These are phyloP conservation scores for Calonectria honghensis DNA, from an alignment of 2,329 filamentous ascomycete genomes.

Conservation along the genomic window DNA sequence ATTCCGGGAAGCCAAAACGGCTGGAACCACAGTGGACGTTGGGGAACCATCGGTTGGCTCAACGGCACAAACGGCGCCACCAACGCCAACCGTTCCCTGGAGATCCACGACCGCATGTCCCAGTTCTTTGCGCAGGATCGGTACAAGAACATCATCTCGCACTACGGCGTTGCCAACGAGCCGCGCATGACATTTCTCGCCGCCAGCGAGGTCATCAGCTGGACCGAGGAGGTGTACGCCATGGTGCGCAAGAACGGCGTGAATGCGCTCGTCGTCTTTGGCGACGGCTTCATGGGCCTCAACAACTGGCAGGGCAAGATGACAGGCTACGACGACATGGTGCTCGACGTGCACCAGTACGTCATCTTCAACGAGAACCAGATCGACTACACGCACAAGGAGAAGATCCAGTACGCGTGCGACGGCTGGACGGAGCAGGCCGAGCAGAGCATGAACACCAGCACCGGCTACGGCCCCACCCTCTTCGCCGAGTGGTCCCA, in stretches of 20 bases:
- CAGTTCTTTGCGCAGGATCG: constrained; percentile 95
- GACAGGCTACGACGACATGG: constrained; percentile 80
- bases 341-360: constrained; percentile 99
- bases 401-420: constrained; percentile 92
- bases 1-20: constrained; percentile 96
- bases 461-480: constrained; percentile 91
- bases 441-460: constrained; percentile 80
- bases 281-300: constrained; percentile 95
- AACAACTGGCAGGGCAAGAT: constrained; percentile 92
- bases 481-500: constrained; percentile 98
- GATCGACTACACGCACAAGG: constrained; percentile 86
- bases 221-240: constrained; percentile 85
- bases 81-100: constrained; percentile 88
- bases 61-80: constrained; percentile 89
- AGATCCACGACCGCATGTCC: constrained; percentile 90
- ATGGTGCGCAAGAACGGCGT: constrained; percentile 87
- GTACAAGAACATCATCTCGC: constrained; percentile 92
- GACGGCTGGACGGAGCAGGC: constrained; percentile 90
- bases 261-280: constrained; percentile 84
- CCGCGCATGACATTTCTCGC: constrained; percentile 88
- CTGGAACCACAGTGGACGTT: constrained; percentile 95
- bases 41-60: constrained; percentile 89
- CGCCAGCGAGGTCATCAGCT: constrained; percentile 80
- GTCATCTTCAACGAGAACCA: constrained; percentile 97
- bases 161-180: constrained; percentile 97